Evolutionary conservation across 1,284 basidiomycete genomes (phyloP), one percentile per base, ranked within the genome.

Genomic region (Leucoagaricus sp.): DNA sequence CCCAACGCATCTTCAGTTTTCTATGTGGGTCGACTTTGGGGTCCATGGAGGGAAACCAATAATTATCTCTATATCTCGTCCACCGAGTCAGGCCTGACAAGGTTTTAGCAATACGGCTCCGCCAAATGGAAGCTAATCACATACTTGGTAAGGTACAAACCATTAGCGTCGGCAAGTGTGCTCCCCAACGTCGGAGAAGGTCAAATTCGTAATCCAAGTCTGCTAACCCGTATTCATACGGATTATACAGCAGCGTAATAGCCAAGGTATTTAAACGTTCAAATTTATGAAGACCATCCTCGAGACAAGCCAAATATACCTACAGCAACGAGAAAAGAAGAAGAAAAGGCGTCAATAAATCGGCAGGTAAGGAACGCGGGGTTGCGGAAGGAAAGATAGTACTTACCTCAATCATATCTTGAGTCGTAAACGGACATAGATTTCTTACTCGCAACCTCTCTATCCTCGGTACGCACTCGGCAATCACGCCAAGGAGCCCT

Each of bases 401-500:
- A 56, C 49, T 12, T 10, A 51, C 55, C 15, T 51, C 42, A 23
- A 57, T 51, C 25, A 38, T 47, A 13, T 46, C 55, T 17, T 21
- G 46, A 5, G 21, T 46, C 17, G 42, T n/a, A 2, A 26, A 36
- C 2, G 54, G 26, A 50, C 54, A 56, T 8, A 56, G 40, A 46
- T 28, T 50, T 25, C 28, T 56, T 33, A 56, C 26, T n/a, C 54
- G 17, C 41, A 56, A 38, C 21, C 23, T 56, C 48, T 50, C 47
- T 15, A 56, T 26, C n/a, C 41, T 42, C 6, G 54, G 54, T 9
- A 56, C 15, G 38, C 33, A 19, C 40, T 23, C 13, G 17, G 38
- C 54, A 45, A 56, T 38, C 10, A 50, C 25, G 15, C 31, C 41
- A 28, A 56, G n/a, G 21, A 56, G 28, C 21, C 21, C 33, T 21